Percentiles rank a stretch among this genome's conserved stretches.
phyloP scores from a whole-genome alignment of 305 asterid species.

The Plantago lanceolata region DNA sequence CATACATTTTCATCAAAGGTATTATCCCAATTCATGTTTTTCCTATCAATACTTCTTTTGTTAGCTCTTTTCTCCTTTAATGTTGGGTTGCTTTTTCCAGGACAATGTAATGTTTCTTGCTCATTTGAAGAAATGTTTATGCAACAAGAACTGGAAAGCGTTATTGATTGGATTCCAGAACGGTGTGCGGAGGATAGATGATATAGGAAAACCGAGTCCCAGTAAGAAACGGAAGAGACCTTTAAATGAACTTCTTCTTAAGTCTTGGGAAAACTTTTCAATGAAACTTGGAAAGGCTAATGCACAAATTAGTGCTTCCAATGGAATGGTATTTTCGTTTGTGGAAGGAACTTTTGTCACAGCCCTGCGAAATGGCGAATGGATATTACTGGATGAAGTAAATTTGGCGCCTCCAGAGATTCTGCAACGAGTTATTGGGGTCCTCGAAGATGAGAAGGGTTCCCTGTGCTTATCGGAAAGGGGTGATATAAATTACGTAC shows the following conservation, averaged over 20 bases:
- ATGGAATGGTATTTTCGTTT: slow-evolving; percentile 90
- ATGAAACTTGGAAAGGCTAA: slow-evolving; percentile 58
- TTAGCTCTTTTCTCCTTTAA: slow-evolving; percentile 17
- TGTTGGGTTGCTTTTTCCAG: slow-evolving; percentile 35
- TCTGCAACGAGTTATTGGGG: slow-evolving; percentile 86
- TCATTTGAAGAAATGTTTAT: slow-evolving; percentile 36
- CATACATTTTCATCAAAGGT: slow-evolving; percentile 71
- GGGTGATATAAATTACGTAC: slow-evolving; percentile 76
- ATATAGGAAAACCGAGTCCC: slow-evolving; percentile 43
- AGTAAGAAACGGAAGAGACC: slow-evolving; percentile 83
- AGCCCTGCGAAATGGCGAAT: slow-evolving; percentile 87
- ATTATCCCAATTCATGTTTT: slow-evolving; percentile 14
- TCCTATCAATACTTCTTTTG: slow-evolving; percentile 11
- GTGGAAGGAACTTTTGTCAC: slow-evolving; percentile 90
- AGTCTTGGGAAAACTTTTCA: slow-evolving; percentile 63
- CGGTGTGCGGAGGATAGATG: slow-evolving; percentile 45
- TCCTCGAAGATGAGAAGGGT: slow-evolving; percentile 85
- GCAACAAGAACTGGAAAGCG: slow-evolving; percentile 71
- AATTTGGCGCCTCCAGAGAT: slow-evolving; percentile 99
- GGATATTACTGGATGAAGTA: slow-evolving; percentile 97
- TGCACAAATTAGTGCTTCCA: slow-evolving; percentile 62
- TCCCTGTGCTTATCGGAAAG: slow-evolving; percentile 91
- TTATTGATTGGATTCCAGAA: slow-evolving; percentile 58
- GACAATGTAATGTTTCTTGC: slow-evolving; percentile 47
- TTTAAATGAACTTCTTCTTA: slow-evolving; percentile 41